These are phyloP conservation scores for Mortierella sp. DNA, from an alignment of 371 early-diverging fungal species.

Conservation along the genomic window DNA sequence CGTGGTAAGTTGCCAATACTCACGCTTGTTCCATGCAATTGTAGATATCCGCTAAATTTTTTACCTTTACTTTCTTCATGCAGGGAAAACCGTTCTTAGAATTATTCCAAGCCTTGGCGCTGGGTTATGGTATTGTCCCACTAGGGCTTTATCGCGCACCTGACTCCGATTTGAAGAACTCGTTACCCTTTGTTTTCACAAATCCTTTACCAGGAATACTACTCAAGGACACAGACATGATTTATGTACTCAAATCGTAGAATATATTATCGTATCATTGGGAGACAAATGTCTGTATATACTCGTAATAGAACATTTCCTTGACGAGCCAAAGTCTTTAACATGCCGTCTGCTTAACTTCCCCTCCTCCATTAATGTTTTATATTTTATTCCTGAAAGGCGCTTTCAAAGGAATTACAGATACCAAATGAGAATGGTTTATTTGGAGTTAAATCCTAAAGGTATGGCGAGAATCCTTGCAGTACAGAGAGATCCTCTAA, in stretches of 20 bases:
- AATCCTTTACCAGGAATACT: slow-evolving; percentile 68
- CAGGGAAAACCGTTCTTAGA: slow-evolving; percentile 57
- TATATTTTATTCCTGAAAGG: background rate
- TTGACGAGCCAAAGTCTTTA: no score
- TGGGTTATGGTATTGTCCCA: slow-evolving; percentile 58
- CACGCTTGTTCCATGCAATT: no score
- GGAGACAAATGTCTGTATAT: no score
- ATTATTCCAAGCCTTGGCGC: slow-evolving; percentile 58
- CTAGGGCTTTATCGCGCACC: slow-evolving; percentile 62
- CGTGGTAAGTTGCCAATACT: slow-evolving; percentile 31
- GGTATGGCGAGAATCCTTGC: no score
- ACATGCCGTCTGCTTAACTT: no score
- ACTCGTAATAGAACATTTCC: background rate
- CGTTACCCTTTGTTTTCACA: slow-evolving; percentile 64
- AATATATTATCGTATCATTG: no score
- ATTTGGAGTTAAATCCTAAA: no score
- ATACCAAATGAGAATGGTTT: background rate
- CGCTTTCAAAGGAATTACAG: background rate
- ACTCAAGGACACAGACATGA: slow-evolving; percentile 65
- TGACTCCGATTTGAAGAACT: slow-evolving; percentile 61
- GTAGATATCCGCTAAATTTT: background rate
- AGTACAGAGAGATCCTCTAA: no score
- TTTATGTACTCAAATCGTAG: slow-evolving; percentile 54
- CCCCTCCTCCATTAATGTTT: no score
- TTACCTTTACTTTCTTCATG: background rate